Conservation (phyloP, 768 basidiomycete genomes). For the Daedaleopsis nitida region DNA sequence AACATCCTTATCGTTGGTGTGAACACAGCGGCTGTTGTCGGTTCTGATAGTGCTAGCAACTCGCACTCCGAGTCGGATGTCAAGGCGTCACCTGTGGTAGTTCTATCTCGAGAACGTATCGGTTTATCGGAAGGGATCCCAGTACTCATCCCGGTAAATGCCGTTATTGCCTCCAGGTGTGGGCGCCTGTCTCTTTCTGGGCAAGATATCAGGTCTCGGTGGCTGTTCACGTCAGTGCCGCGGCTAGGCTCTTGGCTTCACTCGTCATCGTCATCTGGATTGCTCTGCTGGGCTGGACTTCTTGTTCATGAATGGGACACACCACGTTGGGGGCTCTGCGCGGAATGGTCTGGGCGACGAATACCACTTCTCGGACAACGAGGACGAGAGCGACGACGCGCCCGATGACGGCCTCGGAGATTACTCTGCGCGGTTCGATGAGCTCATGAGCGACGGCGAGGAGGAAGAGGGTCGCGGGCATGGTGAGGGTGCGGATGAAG, state of each 20-base stretch:
- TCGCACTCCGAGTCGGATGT: too few relatives aligned
- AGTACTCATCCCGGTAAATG: too few relatives aligned
- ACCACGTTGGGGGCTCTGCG: conserved; percentile 10
- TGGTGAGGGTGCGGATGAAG: conserved; percentile 25
- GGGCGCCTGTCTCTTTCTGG: too few relatives aligned
- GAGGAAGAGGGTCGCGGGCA: conserved; percentile 15
- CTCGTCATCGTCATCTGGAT: conserved; percentile 13
- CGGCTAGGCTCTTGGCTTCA: conserved; percentile 1
- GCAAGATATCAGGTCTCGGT: too few relatives aligned
- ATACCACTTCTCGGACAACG: conserved; percentile 41
- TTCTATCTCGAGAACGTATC: too few relatives aligned
- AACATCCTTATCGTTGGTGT: too few relatives aligned
- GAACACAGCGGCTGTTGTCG: too few relatives aligned
- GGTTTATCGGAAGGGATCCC: too few relatives aligned
- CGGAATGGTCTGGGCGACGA: neutral
- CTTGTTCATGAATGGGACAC: conserved; percentile 32
- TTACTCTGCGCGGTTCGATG: conserved; percentile 71
- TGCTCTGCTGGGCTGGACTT: neutral
- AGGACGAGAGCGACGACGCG: conserved; percentile 46
- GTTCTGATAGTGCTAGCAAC: too few relatives aligned
- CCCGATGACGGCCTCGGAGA: conserved; percentile 48
- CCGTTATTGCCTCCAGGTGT: too few relatives aligned
- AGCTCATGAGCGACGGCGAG: conserved; percentile 53
- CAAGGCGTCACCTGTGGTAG: too few relatives aligned
- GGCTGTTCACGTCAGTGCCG: neutral